Percentiles rank a stretch among this genome's conserved stretches.
These are phyloP conservation scores for Perilla frutescens DNA, from an alignment of 257 asterid species.

Conservation along the genomic window DNA sequence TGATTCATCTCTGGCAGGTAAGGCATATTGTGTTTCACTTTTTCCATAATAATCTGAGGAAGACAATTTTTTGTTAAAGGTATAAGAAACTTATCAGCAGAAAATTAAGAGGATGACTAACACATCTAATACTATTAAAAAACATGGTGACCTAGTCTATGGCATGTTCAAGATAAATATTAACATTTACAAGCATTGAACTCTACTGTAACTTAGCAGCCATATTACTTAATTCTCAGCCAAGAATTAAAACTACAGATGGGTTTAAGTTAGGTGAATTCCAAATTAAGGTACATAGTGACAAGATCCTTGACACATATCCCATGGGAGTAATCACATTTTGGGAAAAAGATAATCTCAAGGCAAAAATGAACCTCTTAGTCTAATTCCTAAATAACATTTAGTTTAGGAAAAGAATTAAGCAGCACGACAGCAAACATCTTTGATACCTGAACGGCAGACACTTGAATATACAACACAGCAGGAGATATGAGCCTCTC, in stretches of 20 bases:
- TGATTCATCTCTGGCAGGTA: no score
- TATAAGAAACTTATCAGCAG: no score
- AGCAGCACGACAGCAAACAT: conserved; percentile 21
- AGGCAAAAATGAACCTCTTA: not conserved
- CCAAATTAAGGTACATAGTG: not conserved
- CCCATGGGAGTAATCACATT: not conserved
- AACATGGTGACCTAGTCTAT: no score
- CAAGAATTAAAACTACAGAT: not conserved
- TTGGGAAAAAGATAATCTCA: conserved; percentile 3
- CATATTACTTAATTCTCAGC: not conserved
- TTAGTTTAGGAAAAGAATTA: conserved; percentile 15
- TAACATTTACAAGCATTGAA: no score
- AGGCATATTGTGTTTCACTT: no score
- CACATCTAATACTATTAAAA: no score
- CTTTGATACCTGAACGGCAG: conserved; percentile 80
- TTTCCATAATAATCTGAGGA: no score
- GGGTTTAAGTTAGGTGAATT: not conserved
- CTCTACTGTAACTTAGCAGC: no score
- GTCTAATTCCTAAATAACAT: conserved; percentile 16
- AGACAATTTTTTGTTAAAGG: no score
- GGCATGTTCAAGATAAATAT: no score
- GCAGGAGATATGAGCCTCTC: conserved; percentile 87
- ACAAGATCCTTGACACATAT: conserved; percentile 2
- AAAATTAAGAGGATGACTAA: no score
- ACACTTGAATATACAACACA: conserved; percentile 83